A percentile compares a stretch with the other conserved stretches of the same genome.
Conservation (phyloP, 2,329 filamentous ascomycete genomes). For the Paracamarosporium sp. region DNA sequence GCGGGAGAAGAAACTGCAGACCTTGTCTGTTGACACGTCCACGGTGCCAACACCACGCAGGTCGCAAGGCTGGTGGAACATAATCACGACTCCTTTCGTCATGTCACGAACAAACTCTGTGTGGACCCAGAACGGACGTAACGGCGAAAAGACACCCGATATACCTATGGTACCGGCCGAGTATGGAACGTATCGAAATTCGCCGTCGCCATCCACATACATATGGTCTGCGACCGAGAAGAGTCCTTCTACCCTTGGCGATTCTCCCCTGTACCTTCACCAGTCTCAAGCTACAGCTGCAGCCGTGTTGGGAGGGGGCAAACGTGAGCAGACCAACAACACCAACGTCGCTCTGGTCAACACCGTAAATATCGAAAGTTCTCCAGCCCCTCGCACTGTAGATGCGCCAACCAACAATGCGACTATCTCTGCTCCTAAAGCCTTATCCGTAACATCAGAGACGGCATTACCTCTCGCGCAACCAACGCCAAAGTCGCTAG, state of each 20-base stretch:
- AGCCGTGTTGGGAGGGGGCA: not conserved
- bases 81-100: slow-evolving; percentile 73
- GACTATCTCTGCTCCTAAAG: slow-evolving; percentile 4
- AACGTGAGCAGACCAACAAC: not conserved
- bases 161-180: slow-evolving; percentile 42
- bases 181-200: slow-evolving; percentile 21
- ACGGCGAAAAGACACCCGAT: slow-evolving; percentile 34
- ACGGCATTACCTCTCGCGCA: slow-evolving; percentile 10
- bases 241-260: slow-evolving; percentile 16
- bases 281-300: slow-evolving; percentile 4
- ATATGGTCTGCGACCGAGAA: slow-evolving; percentile 35
- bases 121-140: slow-evolving; percentile 37
- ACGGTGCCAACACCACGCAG: slow-evolving; percentile 60
- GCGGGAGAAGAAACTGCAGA: slow-evolving; percentile 30
- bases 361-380: not conserved
- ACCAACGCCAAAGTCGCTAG: slow-evolving; percentile 17
- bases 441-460: slow-evolving; percentile 1
- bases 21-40: slow-evolving; percentile 46
- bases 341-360: not conserved
- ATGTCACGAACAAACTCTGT: slow-evolving; percentile 45
- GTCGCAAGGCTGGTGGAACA: slow-evolving; percentile 79
- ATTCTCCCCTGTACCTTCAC: slow-evolving; percentile 18
- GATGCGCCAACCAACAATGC: slow-evolving; percentile 3
- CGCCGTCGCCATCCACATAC: slow-evolving; percentile 26
- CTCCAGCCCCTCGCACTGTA: not conserved